A percentile compares a stretch with the other conserved stretches of the same genome.
Evolutionary conservation across 2,329 filamentous ascomycete genomes (phyloP).

Genomic region (Ploettnerulaceae sp.): DNA sequence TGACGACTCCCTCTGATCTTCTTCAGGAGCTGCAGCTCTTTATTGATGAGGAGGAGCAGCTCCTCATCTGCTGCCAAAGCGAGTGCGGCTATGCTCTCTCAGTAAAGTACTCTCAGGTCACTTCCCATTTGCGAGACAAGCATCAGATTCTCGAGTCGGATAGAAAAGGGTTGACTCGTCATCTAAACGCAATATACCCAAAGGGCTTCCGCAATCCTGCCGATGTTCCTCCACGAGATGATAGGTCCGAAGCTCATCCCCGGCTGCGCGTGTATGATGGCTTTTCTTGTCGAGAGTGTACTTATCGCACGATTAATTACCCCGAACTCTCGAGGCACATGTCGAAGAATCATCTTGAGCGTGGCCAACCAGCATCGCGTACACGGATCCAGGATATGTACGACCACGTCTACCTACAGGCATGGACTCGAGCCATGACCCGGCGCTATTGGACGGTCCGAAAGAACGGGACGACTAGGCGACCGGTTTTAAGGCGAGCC

Average conservation of each 20-base stretch:
- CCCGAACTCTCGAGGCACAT: background rate
- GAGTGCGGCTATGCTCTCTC: conserved; percentile 5
- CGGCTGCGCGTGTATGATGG: background rate
- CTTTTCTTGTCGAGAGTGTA: background rate
- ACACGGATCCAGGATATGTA: background rate
- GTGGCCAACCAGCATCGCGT: background rate
- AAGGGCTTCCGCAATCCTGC: conserved; percentile 1
- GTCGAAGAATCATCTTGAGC: background rate
- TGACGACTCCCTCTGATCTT: too few species aligned
- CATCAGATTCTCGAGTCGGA: background rate
- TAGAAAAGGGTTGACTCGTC: background rate
- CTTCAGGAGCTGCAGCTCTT: too few species aligned
- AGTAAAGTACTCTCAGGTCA: conserved; percentile 3
- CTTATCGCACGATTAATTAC: background rate
- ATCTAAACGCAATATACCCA: background rate
- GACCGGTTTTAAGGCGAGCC: background rate
- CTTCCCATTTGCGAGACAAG: conserved; percentile 6
- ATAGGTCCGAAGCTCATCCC: conserved; percentile 1
- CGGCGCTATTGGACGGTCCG: background rate
- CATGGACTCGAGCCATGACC: background rate
- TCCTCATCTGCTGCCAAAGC: too few species aligned
- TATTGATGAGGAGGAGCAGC: too few species aligned
- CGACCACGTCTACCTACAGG: background rate
- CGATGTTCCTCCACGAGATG: background rate
- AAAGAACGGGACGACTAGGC: background rate